Percentiles rank a stretch among this genome's conserved stretches.
phyloP scores from a whole-genome alignment of 2,329 filamentous ascomycete species.

The Aspergillus thermomutatus region DNA sequence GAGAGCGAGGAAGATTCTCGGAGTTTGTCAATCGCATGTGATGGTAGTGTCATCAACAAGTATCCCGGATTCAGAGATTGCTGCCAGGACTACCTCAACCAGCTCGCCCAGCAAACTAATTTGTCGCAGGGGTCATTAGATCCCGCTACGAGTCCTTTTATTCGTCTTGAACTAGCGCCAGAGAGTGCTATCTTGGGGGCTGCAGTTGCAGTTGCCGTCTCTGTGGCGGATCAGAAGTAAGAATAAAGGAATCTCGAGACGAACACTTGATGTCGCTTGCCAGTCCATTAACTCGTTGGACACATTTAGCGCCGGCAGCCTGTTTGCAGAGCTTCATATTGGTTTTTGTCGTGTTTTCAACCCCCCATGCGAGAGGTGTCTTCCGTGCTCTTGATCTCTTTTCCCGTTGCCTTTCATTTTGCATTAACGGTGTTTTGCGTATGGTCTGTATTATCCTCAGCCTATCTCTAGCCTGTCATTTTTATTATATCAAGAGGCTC shows the following conservation, averaged over 20 bases:
- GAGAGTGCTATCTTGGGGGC: constrained; percentile 47
- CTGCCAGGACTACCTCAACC: constrained; percentile 44
- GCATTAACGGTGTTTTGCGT: background rate
- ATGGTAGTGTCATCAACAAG: constrained; percentile 52
- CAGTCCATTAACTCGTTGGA: too few species aligned
- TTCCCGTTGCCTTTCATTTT: background rate
- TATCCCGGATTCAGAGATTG: constrained; percentile 47
- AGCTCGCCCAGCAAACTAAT: constrained; percentile 33
- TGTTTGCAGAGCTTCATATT: too few species aligned
- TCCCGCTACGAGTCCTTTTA: constrained; percentile 20
- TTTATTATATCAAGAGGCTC: constrained; percentile 12
- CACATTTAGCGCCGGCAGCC: too few species aligned
- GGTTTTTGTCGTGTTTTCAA: background rate
- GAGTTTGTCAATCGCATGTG: constrained; percentile 48
- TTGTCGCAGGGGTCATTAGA: constrained; percentile 4
- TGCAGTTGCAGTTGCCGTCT: constrained; percentile 46
- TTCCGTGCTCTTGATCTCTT: background rate
- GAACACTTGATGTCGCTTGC: background rate
- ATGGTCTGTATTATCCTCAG: background rate
- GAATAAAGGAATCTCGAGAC: background rate
- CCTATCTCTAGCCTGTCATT: constrained; percentile 4
- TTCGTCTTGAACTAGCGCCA: constrained; percentile 40
- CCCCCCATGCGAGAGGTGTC: background rate
- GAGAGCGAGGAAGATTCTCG: constrained; percentile 28
- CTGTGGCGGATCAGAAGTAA: constrained; percentile 27